A percentile compares a stretch with the other conserved stretches of the same genome.
phyloP scores from a whole-genome alignment of 1,284 basidiomycete species.

The Pterula multifida region DNA sequence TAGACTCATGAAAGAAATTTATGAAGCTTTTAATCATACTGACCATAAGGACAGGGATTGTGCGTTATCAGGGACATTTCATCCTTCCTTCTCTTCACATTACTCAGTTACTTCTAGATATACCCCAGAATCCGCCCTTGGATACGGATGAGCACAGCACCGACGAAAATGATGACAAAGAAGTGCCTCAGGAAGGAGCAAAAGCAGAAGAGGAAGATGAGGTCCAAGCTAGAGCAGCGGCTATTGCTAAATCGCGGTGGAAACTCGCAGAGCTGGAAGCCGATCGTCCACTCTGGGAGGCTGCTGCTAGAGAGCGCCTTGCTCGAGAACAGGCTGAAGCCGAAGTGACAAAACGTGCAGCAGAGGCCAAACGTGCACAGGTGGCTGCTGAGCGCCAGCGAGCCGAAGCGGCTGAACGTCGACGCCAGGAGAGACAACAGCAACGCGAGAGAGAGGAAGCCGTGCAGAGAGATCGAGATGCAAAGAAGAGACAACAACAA shows the following conservation, averaged over 20 bases:
- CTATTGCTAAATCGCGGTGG: slow-evolving; percentile 51
- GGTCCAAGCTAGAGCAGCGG: slow-evolving; percentile 26
- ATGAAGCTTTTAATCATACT: slow-evolving; percentile 21
- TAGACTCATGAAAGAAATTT: slow-evolving; percentile 28
- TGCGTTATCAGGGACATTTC: neutral
- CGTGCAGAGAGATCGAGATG: neutral
- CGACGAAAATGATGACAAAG: slow-evolving; percentile 11
- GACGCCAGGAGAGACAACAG: slow-evolving; percentile 25
- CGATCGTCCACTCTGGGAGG: slow-evolving; percentile 52
- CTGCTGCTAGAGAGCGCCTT: slow-evolving; percentile 32
- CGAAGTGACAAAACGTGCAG: slow-evolving; percentile 23
- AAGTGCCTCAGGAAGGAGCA: slow-evolving; percentile 8
- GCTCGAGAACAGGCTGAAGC: slow-evolving; percentile 33
- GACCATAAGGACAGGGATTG: too few relatives aligned
- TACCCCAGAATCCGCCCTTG: neutral
- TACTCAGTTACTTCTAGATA: neutral
- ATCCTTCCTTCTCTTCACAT: too few relatives aligned
- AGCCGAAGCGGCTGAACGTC: slow-evolving; percentile 21
- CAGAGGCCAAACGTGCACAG: slow-evolving; percentile 22
- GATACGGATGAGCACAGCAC: slow-evolving; percentile 2
- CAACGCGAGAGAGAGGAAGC: neutral
- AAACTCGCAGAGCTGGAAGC: slow-evolving; percentile 59
- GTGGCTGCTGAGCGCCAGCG: slow-evolving; percentile 13
- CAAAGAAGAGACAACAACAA: slow-evolving; percentile 20
- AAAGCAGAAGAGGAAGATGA: slow-evolving; percentile 9